These are phyloP conservation scores for Lentinus tigrinus DNA, from an alignment of 768 basidiomycete species.

Conservation along the genomic window DNA sequence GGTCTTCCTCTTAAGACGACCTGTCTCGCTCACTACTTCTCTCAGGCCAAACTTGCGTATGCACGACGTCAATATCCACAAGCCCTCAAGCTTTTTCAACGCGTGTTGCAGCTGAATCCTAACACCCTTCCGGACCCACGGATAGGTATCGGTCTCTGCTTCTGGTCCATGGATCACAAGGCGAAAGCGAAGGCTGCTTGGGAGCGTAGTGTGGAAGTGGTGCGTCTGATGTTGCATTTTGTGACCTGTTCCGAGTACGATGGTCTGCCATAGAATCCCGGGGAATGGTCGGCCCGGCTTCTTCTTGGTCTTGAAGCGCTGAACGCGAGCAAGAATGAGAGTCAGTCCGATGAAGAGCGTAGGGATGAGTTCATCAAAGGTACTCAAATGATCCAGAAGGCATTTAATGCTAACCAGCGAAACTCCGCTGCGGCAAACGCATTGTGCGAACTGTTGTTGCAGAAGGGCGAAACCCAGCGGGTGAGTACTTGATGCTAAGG, in stretches of 20 bases:
- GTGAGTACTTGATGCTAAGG: constrained; percentile 35
- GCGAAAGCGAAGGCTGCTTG: constrained; percentile 84
- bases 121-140: constrained; percentile 87
- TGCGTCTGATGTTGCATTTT: constrained; percentile 36
- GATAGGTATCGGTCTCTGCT: constrained; percentile 91
- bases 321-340: constrained; percentile 78
- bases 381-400: constrained; percentile 68
- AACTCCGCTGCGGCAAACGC: constrained; percentile 84
- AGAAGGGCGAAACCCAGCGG: constrained; percentile 62
- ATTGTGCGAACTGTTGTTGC: constrained; percentile 74
- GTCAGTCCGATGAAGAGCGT: constrained; percentile 62
- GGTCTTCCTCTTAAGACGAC: not conserved
- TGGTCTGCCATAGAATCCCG: constrained; percentile 55
- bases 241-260: not conserved
- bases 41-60: constrained; percentile 79
- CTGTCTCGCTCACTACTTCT: not conserved
- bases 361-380: constrained; percentile 59
- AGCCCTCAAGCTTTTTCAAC: constrained; percentile 84
- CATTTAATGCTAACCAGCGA: constrained; percentile 78
- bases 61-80: constrained; percentile 73
- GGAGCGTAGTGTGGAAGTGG: constrained; percentile 85
- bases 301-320: constrained; percentile 85
- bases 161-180: constrained; percentile 87
- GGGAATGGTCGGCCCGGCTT: constrained; percentile 75
- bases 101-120: constrained; percentile 75